Evolutionary conservation across 345 rosid species (phyloP).

Genomic region (Raphanus raphanistrum): DNA sequence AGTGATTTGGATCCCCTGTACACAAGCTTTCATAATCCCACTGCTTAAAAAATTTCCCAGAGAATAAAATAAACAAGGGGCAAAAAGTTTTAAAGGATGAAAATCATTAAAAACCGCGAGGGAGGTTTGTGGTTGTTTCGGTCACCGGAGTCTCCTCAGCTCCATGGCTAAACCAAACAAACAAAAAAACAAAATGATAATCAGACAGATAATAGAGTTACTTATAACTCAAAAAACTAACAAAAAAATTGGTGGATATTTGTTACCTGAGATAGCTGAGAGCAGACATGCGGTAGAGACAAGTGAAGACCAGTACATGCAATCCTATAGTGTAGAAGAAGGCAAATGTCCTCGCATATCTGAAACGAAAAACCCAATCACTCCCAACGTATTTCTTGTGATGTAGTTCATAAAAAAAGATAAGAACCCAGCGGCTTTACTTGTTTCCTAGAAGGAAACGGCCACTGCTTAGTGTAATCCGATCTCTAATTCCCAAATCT

Average conservation of each 20-base stretch:
- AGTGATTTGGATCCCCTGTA: conserved; percentile 22
- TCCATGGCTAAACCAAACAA: conserved; percentile 70
- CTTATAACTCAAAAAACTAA: neutral
- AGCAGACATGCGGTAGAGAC: conserved; percentile 97
- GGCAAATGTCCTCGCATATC: conserved; percentile 89
- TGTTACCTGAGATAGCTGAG: conserved; percentile 83
- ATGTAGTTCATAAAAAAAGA: too few species aligned
- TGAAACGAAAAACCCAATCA: conserved; percentile 27
- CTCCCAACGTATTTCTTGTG: neutral
- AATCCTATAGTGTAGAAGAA: conserved; percentile 92
- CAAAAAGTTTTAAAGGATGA: conserved; percentile 1
- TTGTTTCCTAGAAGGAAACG: conserved; percentile 92
- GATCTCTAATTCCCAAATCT: conserved; percentile 94
- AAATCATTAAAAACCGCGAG: conserved; percentile 53
- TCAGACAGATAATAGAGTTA: neutral
- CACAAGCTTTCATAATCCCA: conserved; percentile 18
- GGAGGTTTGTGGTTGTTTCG: conserved; percentile 62
- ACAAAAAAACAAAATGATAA: neutral
- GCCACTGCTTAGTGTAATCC: conserved; percentile 91
- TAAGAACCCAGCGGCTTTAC: conserved; percentile 43
- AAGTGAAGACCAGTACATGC: conserved; percentile 83
- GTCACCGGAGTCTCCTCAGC: conserved; percentile 53
- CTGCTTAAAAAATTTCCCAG: neutral
- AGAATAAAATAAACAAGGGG: conserved; percentile 5
- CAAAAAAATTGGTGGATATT: neutral